Conservation (phyloP, 176 grass and related monocot species). For the Urochloa ruziziensis region DNA sequence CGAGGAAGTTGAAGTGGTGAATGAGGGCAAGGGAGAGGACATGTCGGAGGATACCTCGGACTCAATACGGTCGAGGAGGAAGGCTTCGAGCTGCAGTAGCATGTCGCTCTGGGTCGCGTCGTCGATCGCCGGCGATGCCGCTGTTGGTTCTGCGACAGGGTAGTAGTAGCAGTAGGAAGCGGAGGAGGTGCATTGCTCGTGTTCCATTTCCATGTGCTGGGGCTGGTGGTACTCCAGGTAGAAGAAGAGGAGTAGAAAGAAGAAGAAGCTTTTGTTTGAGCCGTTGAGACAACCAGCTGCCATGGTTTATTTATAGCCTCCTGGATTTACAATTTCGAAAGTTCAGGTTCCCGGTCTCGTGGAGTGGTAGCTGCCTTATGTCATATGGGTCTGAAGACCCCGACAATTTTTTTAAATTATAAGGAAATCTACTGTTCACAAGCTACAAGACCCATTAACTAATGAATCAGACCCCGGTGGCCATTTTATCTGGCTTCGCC, state of each 20-base stretch:
- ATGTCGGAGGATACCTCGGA: background rate
- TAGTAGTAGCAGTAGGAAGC: background rate
- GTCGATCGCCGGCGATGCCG: background rate
- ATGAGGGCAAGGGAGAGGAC: background rate
- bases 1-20: background rate
- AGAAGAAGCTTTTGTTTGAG: background rate
- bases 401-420: too few relatives aligned
- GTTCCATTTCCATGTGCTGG: background rate
- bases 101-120: background rate
- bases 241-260: background rate
- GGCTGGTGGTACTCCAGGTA: background rate
- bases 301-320: background rate
- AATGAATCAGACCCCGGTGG: too few relatives aligned
- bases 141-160: background rate
- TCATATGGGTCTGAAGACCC: background rate
- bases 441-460: too few relatives aligned
- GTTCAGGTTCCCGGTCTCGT: background rate
- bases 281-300: background rate
- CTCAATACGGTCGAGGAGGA: background rate
- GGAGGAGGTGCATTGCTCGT: too few relatives aligned
- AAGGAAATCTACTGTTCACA: too few relatives aligned
- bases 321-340: background rate
- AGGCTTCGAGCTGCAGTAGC: background rate
- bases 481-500: too few relatives aligned
- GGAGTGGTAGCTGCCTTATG: background rate